Evolutionary conservation across 345 rosid genomes (phyloP).

Genomic region (Moricandia moricandioides): DNA sequence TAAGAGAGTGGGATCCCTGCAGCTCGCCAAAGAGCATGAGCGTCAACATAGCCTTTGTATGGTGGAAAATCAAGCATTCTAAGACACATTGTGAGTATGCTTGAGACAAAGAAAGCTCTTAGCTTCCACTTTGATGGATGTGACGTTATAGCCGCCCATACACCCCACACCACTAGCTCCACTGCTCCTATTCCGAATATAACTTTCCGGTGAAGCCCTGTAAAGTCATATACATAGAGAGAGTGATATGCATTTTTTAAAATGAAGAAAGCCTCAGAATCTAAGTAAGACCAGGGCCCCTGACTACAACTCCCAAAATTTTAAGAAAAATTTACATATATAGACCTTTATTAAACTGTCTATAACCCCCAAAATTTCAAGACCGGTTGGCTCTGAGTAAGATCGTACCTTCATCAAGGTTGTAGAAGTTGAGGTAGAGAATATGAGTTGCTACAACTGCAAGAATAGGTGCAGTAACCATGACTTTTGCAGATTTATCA

Average conservation of each 20-base stretch:
- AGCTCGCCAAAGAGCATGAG: constrained; percentile 76
- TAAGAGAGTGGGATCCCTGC: constrained; percentile 66
- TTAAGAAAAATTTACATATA: no score
- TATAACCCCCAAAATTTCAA: no score
- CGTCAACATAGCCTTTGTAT: constrained; percentile 63
- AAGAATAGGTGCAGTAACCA: constrained; percentile 77
- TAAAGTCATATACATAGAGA: constrained; percentile 8
- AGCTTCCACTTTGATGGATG: constrained; percentile 86
- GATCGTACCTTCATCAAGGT: constrained; percentile 66
- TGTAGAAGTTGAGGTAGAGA: constrained; percentile 72
- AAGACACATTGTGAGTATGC: constrained; percentile 53
- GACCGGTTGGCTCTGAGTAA: not conserved
- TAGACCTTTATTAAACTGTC: no score
- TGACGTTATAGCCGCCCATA: constrained; percentile 63
- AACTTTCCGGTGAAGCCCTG: constrained; percentile 84
- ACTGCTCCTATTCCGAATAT: constrained; percentile 56
- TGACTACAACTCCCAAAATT: no score
- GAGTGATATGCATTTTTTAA: not conserved
- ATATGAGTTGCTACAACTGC: constrained; percentile 84
- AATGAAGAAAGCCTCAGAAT: not conserved
- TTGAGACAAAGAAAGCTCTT: constrained; percentile 55
- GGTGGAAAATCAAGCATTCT: constrained; percentile 77
- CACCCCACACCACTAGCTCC: constrained; percentile 74
- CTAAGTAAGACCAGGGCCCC: no score
- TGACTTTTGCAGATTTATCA: constrained; percentile 76